Evolutionary conservation across 2,329 filamentous ascomycete genomes (phyloP), one percentile per base, ranked within the genome.

Genomic region (Elsinoe perseae): DNA sequence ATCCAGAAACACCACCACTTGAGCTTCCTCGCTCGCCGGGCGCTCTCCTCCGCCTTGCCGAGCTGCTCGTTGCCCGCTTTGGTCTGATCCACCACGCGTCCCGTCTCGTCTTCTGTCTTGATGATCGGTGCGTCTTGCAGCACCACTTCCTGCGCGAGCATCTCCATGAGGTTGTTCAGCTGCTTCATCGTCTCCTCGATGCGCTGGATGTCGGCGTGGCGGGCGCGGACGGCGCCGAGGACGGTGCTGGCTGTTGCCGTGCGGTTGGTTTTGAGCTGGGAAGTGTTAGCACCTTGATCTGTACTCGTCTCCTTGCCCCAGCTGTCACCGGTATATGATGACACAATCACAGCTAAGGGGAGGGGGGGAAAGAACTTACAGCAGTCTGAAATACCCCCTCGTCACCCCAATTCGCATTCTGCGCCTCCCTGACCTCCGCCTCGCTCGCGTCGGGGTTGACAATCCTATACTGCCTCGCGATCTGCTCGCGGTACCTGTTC

Each of bases 301-400:
- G n/a, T n/a, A n/a, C n/a, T n/a, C n/a, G 36, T 40, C 36, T 40
- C 28, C 5, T 10, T 30, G 28, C 28, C 28, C 10, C 20, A 16
- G 40, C 12, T 28, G 34, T 54, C 23, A 44, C 56, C 12, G 54
- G 58, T 21, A 21, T 20, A 7, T 3, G 1, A 21, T 16, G 23
- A 30, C 7, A 1, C 12, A 10, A 23, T 16, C 14, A 8, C 9
- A 23, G 48, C 8, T 10, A 50, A 16, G 16, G 23, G 2, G 25
- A 34, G 20, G 16, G 46, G 23, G 21, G 23, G 50, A 54, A 60
- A 18, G 8, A 54, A 78, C 83, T 70, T 79, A 92, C 87, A 58
- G 87, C 87, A 57, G 83, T 85, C 71, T 90, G 85, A 75, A 92
- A 93, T 56, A 93, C 84, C 65, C 86, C 85, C 73, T 91, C 85